Evolutionary conservation across 495 filamentous ascomycete genomes (phyloP).

Genomic region (Aspergillus indologenus): DNA sequence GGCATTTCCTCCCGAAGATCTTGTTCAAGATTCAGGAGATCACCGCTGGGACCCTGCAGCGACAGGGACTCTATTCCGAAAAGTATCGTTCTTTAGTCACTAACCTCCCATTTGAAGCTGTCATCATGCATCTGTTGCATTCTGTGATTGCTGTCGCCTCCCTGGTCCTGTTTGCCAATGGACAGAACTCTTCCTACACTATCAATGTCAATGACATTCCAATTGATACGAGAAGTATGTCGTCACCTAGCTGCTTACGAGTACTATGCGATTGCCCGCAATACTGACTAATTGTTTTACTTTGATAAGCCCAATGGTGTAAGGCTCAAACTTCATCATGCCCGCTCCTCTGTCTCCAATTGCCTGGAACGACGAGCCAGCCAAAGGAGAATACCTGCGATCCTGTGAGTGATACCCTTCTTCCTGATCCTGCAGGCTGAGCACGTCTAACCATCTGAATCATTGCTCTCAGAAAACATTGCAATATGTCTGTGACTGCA

Average conservation of each 20-base stretch:
- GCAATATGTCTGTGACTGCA: constrained; percentile 71
- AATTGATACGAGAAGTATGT: constrained; percentile 43
- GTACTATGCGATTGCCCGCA: background rate
- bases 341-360: constrained; percentile 75
- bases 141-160: constrained; percentile 32
- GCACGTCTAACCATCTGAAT: constrained; percentile 15
- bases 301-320: constrained; percentile 64
- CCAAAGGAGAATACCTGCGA: constrained; percentile 65
- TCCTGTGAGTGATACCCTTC: constrained; percentile 51
- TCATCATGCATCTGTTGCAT: constrained; percentile 27
- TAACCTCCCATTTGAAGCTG: constrained; percentile 7
- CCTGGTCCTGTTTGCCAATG: constrained; percentile 30
- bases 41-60: background rate
- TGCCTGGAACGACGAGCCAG: constrained; percentile 46
- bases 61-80: background rate
- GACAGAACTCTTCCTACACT: constrained; percentile 33
- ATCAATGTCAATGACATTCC: constrained; percentile 62
- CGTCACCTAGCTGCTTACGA: background rate
- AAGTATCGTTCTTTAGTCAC: background rate
- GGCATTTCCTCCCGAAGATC: constrained; percentile 1
- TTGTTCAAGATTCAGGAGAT: background rate
- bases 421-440: background rate
- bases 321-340: constrained; percentile 61
- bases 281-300: constrained; percentile 10
- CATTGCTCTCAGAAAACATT: constrained; percentile 54